phyloP scores from a whole-genome alignment of 2,329 filamentous ascomycete species.

The Aspergillus sclerotialis region DNA sequence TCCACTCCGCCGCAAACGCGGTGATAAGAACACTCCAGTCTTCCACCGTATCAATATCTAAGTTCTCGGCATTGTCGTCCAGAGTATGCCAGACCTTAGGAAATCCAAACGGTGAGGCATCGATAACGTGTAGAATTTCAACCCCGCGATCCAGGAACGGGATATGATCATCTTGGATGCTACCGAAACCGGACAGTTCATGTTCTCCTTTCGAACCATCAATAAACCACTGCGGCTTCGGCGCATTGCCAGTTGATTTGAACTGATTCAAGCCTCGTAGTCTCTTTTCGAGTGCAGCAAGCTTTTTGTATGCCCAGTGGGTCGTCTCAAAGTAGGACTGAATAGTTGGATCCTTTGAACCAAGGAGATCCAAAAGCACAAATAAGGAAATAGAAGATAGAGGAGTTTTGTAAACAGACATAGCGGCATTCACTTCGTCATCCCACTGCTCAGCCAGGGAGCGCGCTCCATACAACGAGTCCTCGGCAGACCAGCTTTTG shows the following conservation, averaged over 20 bases:
- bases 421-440: conserved; percentile 56
- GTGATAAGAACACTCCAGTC: conserved; percentile 85
- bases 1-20: conserved; percentile 84
- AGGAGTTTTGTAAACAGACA: conserved; percentile 67
- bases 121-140: conserved; percentile 83
- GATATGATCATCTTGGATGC: conserved; percentile 79
- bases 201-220: conserved; percentile 52
- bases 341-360: conserved; percentile 59
- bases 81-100: conserved; percentile 81
- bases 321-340: conserved; percentile 85
- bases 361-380: conserved; percentile 84
- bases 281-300: conserved; percentile 68
- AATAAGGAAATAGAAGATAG: conserved; percentile 80
- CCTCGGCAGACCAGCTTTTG: conserved; percentile 65
- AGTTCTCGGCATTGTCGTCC: conserved; percentile 73
- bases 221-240: conserved; percentile 55
- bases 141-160: conserved; percentile 86
- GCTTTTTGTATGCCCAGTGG: conserved; percentile 82
- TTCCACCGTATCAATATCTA: conserved; percentile 70
- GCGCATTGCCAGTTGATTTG: conserved; percentile 46
- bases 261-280: conserved; percentile 62
- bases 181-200: conserved; percentile 41
- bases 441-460: conserved; percentile 82
- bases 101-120: conserved; percentile 56
- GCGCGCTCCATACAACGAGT: conserved; percentile 83